A percentile compares a stretch with the other conserved stretches of the same genome.
These are phyloP conservation scores for Apiospora arundinis DNA, from an alignment of 2,329 filamentous ascomycete species.

Conservation along the genomic window DNA sequence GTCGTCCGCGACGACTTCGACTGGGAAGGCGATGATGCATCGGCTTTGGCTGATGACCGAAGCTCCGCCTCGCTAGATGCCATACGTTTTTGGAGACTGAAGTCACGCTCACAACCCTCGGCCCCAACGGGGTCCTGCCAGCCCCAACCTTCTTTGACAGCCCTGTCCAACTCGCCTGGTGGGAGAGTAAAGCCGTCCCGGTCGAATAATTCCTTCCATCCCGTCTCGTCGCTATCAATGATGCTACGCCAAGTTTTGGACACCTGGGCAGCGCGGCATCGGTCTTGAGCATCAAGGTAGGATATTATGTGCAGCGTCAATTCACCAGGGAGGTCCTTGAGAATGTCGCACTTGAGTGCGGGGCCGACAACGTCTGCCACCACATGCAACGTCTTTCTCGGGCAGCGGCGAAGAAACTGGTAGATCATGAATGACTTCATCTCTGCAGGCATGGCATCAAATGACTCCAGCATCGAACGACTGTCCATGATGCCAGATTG, in stretches of 20 bases:
- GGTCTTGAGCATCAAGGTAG: conserved; percentile 83
- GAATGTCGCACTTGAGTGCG: conserved; percentile 91
- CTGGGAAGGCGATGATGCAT: conserved; percentile 41
- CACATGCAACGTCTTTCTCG: conserved; percentile 86
- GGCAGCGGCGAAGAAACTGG: conserved; percentile 86
- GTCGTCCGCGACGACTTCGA: conserved; percentile 53
- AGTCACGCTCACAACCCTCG: conserved; percentile 80
- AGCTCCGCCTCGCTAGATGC: conserved; percentile 61
- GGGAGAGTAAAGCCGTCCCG: conserved; percentile 81
- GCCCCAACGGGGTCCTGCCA: conserved; percentile 87
- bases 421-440: conserved; percentile 98
- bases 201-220: conserved; percentile 93
- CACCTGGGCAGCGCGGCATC: conserved; percentile 90
- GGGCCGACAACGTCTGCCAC: conserved; percentile 93
- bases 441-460: conserved; percentile 87
- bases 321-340: conserved; percentile 83
- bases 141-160: conserved; percentile 92
- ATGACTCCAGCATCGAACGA: conserved; percentile 85
- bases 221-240: conserved; percentile 90
- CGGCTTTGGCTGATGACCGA: conserved; percentile 49
- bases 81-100: conserved; percentile 65
- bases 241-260: conserved; percentile 93
- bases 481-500: conserved; percentile 69
- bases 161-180: conserved; percentile 81
- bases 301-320: conserved; percentile 86